A percentile compares a stretch with the other conserved stretches of the same genome.
phyloP scores from a whole-genome alignment of 495 filamentous ascomycete species.

The Aspergillus coremiiformis region DNA sequence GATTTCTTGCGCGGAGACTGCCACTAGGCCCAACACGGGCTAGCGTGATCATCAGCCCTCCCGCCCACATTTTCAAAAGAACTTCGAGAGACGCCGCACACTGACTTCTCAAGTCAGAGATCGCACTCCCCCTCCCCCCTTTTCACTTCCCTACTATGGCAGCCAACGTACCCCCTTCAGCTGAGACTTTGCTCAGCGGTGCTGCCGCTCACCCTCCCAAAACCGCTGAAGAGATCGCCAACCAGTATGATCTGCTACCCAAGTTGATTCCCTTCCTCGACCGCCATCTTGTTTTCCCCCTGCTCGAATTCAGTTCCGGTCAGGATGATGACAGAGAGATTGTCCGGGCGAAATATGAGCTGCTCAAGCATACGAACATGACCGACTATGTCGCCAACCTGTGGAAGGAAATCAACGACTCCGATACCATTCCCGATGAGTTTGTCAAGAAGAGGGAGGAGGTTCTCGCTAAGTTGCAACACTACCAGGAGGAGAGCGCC shows the following conservation, averaged over 20 bases:
- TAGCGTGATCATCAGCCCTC: constrained; percentile 33
- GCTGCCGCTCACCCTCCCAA: constrained; percentile 38
- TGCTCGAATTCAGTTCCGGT: constrained; percentile 72
- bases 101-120: constrained; percentile 4
- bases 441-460: constrained; percentile 82
- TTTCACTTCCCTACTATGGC: constrained; percentile 49
- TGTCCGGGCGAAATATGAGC: constrained; percentile 75
- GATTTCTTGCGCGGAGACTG: constrained; percentile 26
- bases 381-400: constrained; percentile 88
- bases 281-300: constrained; percentile 88
- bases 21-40: constrained; percentile 21
- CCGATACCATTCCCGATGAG: constrained; percentile 71
- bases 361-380: constrained; percentile 96
- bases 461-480: constrained; percentile 71
- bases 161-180: constrained; percentile 49
- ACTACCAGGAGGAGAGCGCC: constrained; percentile 73
- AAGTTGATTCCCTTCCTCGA: constrained; percentile 90
- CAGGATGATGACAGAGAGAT: constrained; percentile 60
- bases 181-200: constrained; percentile 49
- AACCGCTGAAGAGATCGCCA: constrained; percentile 48
- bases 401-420: constrained; percentile 76
- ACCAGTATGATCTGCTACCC: constrained; percentile 73
- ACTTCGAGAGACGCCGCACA: constrained; percentile 23
- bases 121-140: constrained; percentile 4
- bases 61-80: constrained; percentile 38